Percentiles rank a stretch among this genome's conserved stretches.
phyloP scores from a whole-genome alignment of 192 early-diverging fungal genomes.

The Geosiphon pyriformis region DNA sequence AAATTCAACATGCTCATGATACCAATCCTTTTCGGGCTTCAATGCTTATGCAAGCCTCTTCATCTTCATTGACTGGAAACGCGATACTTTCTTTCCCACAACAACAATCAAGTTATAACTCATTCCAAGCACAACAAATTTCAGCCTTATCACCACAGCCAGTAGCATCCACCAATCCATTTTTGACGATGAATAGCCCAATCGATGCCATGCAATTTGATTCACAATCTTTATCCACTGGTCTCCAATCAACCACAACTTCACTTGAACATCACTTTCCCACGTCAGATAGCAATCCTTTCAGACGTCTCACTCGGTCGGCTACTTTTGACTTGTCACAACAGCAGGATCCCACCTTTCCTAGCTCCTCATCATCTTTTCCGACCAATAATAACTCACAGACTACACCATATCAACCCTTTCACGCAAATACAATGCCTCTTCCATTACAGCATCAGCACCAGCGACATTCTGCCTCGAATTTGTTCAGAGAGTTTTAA shows the following conservation, averaged over 20 bases:
- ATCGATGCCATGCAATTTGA: background rate
- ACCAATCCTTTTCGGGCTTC: conserved; percentile 36
- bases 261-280: background rate
- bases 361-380: background rate
- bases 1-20: conserved; percentile 24
- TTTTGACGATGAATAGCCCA: background rate
- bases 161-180: background rate
- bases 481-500: background rate
- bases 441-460: background rate
- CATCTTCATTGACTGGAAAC: background rate
- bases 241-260: background rate
- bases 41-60: background rate
- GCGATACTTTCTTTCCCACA: background rate
- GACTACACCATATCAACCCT: background rate
- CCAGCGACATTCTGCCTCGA: background rate
- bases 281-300: conserved; percentile 21
- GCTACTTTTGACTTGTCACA: background rate
- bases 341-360: background rate
- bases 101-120: background rate
- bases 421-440: background rate
- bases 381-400: background rate
- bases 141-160: background rate
- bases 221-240: too few relatives aligned
- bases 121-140: background rate
- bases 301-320: conserved; percentile 12